Base-by-base conservation (phyloP, 306 rosid species). In the Fagus sylvatica region DNA sequence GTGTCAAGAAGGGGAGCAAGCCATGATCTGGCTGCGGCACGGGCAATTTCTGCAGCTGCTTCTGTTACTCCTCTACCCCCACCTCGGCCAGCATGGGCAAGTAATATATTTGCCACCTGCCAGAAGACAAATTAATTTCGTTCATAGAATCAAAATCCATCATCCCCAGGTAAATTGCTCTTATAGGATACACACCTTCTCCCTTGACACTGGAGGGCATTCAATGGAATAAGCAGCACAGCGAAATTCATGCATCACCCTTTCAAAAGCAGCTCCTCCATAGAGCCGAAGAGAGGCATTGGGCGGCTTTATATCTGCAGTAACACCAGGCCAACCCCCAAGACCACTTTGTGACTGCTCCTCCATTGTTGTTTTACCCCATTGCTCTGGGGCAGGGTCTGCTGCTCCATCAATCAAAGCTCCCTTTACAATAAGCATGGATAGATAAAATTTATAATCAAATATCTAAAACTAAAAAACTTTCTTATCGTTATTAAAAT, bases 11-110 rank as follows among this genome's bases (percentile, higher is more conserved):
- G 98, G 81, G 99, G 98, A 77, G 96, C 90, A 85, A 93, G 98
- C 99, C 99, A 95, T 67, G 99, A 91, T 66, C 88, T 88, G 60
- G 99, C 99, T 43, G 97, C 98, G 62, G 99, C 90, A 69, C 98
- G 96, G 49, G 98, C 99, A 86, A 93, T 93, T 85, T 95, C 99
- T 54, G 99, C 99, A n/a, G 99, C 96, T 65, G 99, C 99, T 81
- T 91, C 97, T 49, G 92, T 78, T 70, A 87, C 80, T 78, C 97
- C 99, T 82, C 93, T 88, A 69, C 88, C 93, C 74, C 97, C 99
- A 17, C 96, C 96, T 68, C 93, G 85, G 70, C 99, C 92, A 56
- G 98, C 97, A 65, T 91, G 98, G 73, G 99, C 98, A 76, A 95
- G 99, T 72, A 95, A 84, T 85, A 95, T 95, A 85, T 95, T 93